These are phyloP conservation scores for Filobasidium floriforme DNA, from an alignment of 768 basidiomycete genomes.

Conservation along the genomic window DNA sequence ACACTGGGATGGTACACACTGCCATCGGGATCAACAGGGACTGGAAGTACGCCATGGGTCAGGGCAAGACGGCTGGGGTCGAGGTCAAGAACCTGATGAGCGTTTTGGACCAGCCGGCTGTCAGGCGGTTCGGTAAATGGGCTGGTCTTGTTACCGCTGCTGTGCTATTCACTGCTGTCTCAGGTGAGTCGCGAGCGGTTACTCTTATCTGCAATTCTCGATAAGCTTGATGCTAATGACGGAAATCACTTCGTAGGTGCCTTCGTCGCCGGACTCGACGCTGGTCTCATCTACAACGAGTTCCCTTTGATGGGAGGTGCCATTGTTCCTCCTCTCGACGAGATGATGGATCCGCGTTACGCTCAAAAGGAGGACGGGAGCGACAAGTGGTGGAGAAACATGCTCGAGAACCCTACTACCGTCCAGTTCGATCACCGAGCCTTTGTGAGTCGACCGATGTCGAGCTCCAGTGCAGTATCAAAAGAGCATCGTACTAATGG, in stretches of 20 bases:
- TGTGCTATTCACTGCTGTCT: conserved; percentile 84
- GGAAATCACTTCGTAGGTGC: conserved; percentile 57
- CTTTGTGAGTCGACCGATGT: conserved; percentile 58
- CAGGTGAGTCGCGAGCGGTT: conserved; percentile 61
- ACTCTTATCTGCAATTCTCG: conserved; percentile 9
- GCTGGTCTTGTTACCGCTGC: conserved; percentile 63
- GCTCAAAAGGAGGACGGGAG: conserved; percentile 60
- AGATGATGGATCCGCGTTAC: conserved; percentile 71
- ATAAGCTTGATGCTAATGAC: background rate
- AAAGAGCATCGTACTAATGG: background rate
- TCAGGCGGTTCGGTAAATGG: conserved; percentile 56
- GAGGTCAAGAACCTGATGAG: conserved; percentile 47
- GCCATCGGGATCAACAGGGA: conserved; percentile 71
- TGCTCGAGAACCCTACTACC: conserved; percentile 94
- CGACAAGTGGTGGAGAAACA: conserved; percentile 90
- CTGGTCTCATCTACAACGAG: conserved; percentile 94
- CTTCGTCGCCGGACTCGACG: conserved; percentile 95
- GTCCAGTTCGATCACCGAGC: conserved; percentile 95
- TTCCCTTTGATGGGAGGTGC: conserved; percentile 93
- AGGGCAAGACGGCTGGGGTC: conserved; percentile 17
- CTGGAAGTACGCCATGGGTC: conserved; percentile 23
- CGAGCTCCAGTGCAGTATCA: no score
- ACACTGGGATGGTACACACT: conserved; percentile 79
- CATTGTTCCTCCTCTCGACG: conserved; percentile 68
- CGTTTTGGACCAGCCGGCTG: conserved; percentile 46